A percentile compares a stretch with the other conserved stretches of the same genome.
Evolutionary conservation across 2,329 filamentous ascomycete species (phyloP).

Genomic region (Hirsutella thompsonii): DNA sequence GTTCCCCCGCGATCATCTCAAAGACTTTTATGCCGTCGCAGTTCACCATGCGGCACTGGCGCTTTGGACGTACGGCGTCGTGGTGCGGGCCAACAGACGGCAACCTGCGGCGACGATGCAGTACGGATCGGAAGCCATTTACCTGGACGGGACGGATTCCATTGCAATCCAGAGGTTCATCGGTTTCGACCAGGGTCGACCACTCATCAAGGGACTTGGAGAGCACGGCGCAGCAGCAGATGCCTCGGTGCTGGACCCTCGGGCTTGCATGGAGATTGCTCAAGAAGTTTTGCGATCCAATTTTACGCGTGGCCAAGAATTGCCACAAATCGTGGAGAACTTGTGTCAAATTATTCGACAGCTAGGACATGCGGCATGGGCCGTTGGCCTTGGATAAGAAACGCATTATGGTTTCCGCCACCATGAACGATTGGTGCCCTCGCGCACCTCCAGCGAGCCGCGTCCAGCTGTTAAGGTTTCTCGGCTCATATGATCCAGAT

Average conservation of each 20-base stretch:
- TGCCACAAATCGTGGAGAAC: slow-evolving; percentile 55
- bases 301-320: slow-evolving; percentile 27
- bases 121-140: slow-evolving; percentile 26
- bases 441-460: too few species aligned
- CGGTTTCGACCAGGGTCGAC: slow-evolving; percentile 37
- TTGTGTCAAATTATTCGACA: slow-evolving; percentile 50
- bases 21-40: slow-evolving; percentile 55
- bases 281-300: slow-evolving; percentile 43
- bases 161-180: slow-evolving; percentile 44
- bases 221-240: slow-evolving; percentile 16
- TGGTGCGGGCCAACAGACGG: slow-evolving; percentile 28
- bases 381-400: slow-evolving; percentile 17
- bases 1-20: slow-evolving; percentile 39
- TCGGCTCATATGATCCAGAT: too few species aligned
- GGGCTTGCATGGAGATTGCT: slow-evolving; percentile 43
- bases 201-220: slow-evolving; percentile 30
- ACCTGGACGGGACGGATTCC: slow-evolving; percentile 44
- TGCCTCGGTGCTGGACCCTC: slow-evolving; percentile 39
- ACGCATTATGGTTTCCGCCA: not conserved
- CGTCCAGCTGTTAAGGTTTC: too few species aligned
- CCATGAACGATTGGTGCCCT: too few species aligned
- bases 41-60: slow-evolving; percentile 57
- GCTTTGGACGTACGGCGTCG: slow-evolving; percentile 57
- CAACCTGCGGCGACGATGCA: slow-evolving; percentile 16
- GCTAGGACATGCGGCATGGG: slow-evolving; percentile 37